These are phyloP conservation scores for Pyrus pyrifolia DNA, from an alignment of 306 rosid species.

Conservation along the genomic window DNA sequence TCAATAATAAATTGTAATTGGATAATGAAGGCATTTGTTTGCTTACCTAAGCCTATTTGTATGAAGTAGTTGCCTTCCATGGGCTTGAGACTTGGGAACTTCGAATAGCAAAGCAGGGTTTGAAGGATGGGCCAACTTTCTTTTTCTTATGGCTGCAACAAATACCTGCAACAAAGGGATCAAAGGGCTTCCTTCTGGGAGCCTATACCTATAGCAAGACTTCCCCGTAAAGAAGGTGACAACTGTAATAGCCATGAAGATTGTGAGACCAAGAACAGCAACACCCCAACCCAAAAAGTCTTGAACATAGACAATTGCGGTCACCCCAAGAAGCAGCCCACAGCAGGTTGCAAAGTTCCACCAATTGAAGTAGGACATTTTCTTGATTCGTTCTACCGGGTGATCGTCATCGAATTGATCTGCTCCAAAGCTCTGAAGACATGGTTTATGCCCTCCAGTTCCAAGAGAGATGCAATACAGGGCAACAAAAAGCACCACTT, in stretches of 20 bases:
- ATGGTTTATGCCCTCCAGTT: conserved; percentile 90
- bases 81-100: conserved; percentile 26
- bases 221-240: conserved; percentile 51
- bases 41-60: conserved; percentile 67
- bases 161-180: conserved; percentile 76
- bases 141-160: conserved; percentile 67
- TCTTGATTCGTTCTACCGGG: conserved; percentile 49
- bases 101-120: conserved; percentile 48
- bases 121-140: conserved; percentile 58
- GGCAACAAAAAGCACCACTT: conserved; percentile 57
- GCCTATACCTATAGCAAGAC: conserved; percentile 57
- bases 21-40: background rate
- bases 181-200: conserved; percentile 71
- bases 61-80: conserved; percentile 52
- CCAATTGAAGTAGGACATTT: conserved; percentile 95
- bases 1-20: too few relatives aligned
- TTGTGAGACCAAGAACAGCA: conserved; percentile 55
- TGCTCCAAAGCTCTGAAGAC: conserved; percentile 86
- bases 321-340: conserved; percentile 75
- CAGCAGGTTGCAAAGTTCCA: conserved; percentile 76
- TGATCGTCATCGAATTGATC: conserved; percentile 87
- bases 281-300: conserved; percentile 72
- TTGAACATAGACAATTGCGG: conserved; percentile 71
- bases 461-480: conserved; percentile 69
- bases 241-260: conserved; percentile 51